A percentile compares a stretch with the other conserved stretches of the same genome.
Evolutionary conservation across 441 rosid genomes (phyloP).

Genomic region (Bocquillonia castaneifolia): DNA sequence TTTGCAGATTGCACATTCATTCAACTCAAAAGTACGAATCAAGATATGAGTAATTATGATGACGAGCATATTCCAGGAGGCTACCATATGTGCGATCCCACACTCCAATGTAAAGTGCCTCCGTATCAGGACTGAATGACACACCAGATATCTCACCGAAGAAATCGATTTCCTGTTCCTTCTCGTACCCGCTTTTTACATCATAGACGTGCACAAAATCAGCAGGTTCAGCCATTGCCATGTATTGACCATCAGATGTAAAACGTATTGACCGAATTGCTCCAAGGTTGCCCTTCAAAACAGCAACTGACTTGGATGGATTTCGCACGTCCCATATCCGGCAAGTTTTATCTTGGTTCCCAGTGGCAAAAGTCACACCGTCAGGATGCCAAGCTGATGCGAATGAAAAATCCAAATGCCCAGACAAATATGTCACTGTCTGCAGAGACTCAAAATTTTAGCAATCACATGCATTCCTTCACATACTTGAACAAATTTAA

Average conservation of each 20-base stretch:
- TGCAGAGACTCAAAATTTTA: conserved; percentile 21
- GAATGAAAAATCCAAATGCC: conserved; percentile 52
- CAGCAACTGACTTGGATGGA: conserved; percentile 36
- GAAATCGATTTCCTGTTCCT: conserved; percentile 52
- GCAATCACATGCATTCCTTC: too few species aligned
- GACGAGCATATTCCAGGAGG: conserved; percentile 45
- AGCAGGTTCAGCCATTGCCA: conserved; percentile 55
- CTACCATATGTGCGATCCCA: conserved; percentile 58
- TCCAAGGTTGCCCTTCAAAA: conserved; percentile 49
- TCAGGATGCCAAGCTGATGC: conserved; percentile 64
- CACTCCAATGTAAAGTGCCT: conserved; percentile 46
- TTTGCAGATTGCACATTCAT: too few species aligned
- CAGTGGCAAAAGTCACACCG: conserved; percentile 46
- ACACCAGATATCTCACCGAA: conserved; percentile 59
- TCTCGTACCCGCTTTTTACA: conserved; percentile 31
- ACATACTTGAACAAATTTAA: too few species aligned
- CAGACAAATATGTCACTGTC: conserved; percentile 31
- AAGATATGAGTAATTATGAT: conserved; percentile 41
- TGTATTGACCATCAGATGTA: conserved; percentile 45
- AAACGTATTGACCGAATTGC: conserved; percentile 47
- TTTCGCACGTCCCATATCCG: conserved; percentile 55
- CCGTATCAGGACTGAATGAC: conserved; percentile 50
- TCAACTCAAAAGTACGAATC: conserved; percentile 47
- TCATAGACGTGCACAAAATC: conserved; percentile 51
- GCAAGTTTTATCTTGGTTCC: conserved; percentile 61